phyloP scores from a whole-genome alignment of 495 filamentous ascomycete species.

The Friedmanniomyces endolithicus region DNA sequence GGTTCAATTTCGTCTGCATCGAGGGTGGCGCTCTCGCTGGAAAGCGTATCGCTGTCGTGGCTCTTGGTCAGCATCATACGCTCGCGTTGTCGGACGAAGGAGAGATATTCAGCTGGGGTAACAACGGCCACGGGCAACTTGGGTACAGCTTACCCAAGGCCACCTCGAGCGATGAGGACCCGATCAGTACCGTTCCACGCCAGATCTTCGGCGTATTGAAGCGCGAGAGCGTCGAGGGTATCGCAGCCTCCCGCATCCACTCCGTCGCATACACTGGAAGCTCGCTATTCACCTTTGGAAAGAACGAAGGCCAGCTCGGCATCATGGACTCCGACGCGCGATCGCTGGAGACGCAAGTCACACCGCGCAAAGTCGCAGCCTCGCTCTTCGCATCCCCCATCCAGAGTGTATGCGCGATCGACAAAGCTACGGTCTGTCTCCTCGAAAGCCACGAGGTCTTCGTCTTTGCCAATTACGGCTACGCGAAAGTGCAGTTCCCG shows the following conservation, averaged over 20 bases:
- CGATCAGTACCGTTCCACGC: constrained; percentile 64
- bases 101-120: constrained; percentile 86
- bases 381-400: constrained; percentile 72
- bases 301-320: constrained; percentile 89
- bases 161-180: constrained; percentile 53
- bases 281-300: constrained; percentile 86
- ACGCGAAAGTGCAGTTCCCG: constrained; percentile 72
- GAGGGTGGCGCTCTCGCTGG: constrained; percentile 58
- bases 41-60: constrained; percentile 56
- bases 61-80: constrained; percentile 82
- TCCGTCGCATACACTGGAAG: constrained; percentile 74
- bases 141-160: constrained; percentile 57
- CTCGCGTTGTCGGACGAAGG: constrained; percentile 71
- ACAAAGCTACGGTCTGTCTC: constrained; percentile 74
- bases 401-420: constrained; percentile 71
- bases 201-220: constrained; percentile 89
- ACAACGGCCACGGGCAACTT: constrained; percentile 73
- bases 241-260: constrained; percentile 83
- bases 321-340: constrained; percentile 89
- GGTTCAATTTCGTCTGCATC: constrained; percentile 71
- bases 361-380: constrained; percentile 74
- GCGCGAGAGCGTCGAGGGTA: constrained; percentile 66
- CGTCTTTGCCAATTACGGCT: constrained; percentile 88
- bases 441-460: constrained; percentile 80
- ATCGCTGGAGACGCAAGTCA: constrained; percentile 68